Evolutionary conservation across 2,329 filamentous ascomycete genomes (phyloP).

Genomic region (Venturia asperata): DNA sequence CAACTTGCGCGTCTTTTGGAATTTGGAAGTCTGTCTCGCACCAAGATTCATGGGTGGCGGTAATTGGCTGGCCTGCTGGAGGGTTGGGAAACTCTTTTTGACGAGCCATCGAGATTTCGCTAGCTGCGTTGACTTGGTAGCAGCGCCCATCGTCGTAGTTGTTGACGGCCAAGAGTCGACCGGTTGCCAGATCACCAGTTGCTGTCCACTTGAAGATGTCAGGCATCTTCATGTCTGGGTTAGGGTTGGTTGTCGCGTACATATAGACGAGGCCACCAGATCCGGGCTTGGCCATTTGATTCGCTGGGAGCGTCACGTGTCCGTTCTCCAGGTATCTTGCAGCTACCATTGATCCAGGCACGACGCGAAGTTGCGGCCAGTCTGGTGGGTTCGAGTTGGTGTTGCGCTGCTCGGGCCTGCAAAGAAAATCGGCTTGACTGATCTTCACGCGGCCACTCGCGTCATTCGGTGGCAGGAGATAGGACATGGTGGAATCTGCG

Average conservation of each 20-base stretch:
- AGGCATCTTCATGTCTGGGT: slow-evolving; percentile 50
- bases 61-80: slow-evolving; percentile 42
- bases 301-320: slow-evolving; percentile 39
- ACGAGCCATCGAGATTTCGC: slow-evolving; percentile 52
- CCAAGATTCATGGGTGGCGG: slow-evolving; percentile 50
- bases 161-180: slow-evolving; percentile 66
- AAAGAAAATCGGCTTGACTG: slow-evolving; percentile 51
- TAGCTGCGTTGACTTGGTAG: slow-evolving; percentile 63
- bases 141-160: slow-evolving; percentile 89
- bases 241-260: slow-evolving; percentile 43
- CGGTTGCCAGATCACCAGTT: slow-evolving; percentile 68
- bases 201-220: slow-evolving; percentile 73
- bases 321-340: slow-evolving; percentile 47
- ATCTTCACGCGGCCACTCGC: slow-evolving; percentile 41
- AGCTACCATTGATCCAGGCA: slow-evolving; percentile 42
- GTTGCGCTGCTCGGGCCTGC: slow-evolving; percentile 56
- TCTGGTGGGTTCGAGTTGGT: slow-evolving; percentile 47
- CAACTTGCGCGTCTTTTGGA: slow-evolving; percentile 53
- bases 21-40: slow-evolving; percentile 79
- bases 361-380: slow-evolving; percentile 56
- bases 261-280: slow-evolving; percentile 42
- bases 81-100: slow-evolving; percentile 49
- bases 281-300: slow-evolving; percentile 37
- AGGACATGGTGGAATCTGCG: slow-evolving; percentile 37
- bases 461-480: slow-evolving; percentile 48